phyloP scores from a whole-genome alignment of 139 green algal species.

The Closterium sp. region DNA sequence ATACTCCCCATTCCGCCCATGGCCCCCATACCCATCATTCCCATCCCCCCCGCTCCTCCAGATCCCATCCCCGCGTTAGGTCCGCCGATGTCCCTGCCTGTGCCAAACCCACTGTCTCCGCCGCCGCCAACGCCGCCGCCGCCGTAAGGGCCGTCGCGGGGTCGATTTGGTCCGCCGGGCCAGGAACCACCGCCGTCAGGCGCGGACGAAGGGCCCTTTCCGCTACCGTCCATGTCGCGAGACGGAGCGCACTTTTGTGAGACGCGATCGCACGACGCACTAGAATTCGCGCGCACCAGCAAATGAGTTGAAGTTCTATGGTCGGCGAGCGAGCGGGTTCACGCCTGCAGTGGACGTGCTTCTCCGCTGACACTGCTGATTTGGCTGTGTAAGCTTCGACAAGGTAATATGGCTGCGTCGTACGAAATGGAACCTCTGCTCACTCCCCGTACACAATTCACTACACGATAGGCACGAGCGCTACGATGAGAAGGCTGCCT shows the following conservation, averaged over 20 bases:
- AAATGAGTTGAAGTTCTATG: background rate
- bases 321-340: no score
- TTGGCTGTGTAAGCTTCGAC: no score
- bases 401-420: background rate
- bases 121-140: no score
- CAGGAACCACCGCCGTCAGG: background rate
- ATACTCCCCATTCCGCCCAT: background rate
- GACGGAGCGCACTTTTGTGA: background rate
- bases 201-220: background rate
- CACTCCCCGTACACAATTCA: no score
- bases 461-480: no score
- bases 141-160: background rate
- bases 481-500: no score
- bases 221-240: background rate
- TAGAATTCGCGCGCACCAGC: background rate
- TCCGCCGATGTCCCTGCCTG: no score
- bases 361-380: no score
- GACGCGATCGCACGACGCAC: background rate
- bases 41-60: background rate
- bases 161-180: background rate
- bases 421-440: no score
- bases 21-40: background rate
- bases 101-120: background rate
- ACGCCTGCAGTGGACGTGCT: background rate
- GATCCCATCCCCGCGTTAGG: background rate